These are phyloP conservation scores for Pleurotus tuoliensis DNA, from an alignment of 768 basidiomycete genomes.

Conservation along the genomic window DNA sequence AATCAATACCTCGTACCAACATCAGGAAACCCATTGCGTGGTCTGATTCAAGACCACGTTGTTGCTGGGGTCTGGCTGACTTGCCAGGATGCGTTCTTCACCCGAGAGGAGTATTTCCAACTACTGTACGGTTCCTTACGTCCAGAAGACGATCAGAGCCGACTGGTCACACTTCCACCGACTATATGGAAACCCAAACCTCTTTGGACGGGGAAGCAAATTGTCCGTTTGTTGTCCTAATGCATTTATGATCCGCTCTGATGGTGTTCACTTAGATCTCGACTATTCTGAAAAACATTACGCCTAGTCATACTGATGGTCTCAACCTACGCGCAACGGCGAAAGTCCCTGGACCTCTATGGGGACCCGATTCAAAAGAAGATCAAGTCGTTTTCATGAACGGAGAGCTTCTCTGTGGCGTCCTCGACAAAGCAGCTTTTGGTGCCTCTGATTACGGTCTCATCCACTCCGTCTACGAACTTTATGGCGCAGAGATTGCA, in stretches of 20 bases:
- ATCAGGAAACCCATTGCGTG: slow-evolving; percentile 95
- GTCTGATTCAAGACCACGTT: slow-evolving; percentile 97
- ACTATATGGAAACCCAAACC: slow-evolving; percentile 88
- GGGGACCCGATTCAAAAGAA: slow-evolving; percentile 79
- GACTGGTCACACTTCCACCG: slow-evolving; percentile 81
- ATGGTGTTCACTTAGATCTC: slow-evolving; percentile 65
- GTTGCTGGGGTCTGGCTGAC: slow-evolving; percentile 99
- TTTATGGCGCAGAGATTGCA: slow-evolving; percentile 87
- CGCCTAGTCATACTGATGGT: slow-evolving; percentile 72
- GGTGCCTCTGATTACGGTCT: slow-evolving; percentile 95
- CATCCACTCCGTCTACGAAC: slow-evolving; percentile 93
- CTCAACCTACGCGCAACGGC: slow-evolving; percentile 83
- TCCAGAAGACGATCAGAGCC: slow-evolving; percentile 77
- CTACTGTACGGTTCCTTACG: slow-evolving; percentile 90
- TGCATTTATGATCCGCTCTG: not conserved
- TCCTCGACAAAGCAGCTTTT: slow-evolving; percentile 96
- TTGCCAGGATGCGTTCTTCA: slow-evolving; percentile 90
- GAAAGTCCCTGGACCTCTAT: slow-evolving; percentile 84
- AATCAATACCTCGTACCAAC: slow-evolving; percentile 99
- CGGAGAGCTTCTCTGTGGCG: slow-evolving; percentile 89
- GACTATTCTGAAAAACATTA: slow-evolving; percentile 89
- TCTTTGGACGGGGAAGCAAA: slow-evolving; percentile 97
- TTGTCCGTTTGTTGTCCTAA: slow-evolving; percentile 50
- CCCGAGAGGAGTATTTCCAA: slow-evolving; percentile 94
- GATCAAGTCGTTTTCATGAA: slow-evolving; percentile 87